Evolutionary conservation across 163 green algal genomes (phyloP), one percentile per base, ranked within the genome.

Genomic region (Volvox carteri): DNA sequence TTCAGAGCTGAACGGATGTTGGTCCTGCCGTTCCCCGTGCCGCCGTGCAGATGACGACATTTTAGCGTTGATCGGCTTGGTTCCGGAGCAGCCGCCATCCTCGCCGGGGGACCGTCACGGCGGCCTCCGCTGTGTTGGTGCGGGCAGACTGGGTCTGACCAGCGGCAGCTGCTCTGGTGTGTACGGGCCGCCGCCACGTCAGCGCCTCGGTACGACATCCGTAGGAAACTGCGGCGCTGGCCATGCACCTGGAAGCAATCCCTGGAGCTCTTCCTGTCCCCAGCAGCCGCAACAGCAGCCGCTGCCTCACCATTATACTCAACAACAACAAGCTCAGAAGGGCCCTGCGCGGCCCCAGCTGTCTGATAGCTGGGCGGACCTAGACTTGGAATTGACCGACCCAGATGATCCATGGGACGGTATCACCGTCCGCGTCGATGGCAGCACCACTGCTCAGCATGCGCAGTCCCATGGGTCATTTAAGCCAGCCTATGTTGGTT

Each of bases 1-100:
- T n/a, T n/a, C n/a, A n/a, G n/a, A n/a, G n/a, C n/a, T n/a, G n/a
- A n/a, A n/a, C n/a, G n/a, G n/a, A n/a, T n/a, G n/a, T n/a, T n/a
- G n/a, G n/a, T n/a, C n/a, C n/a, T n/a, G n/a, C n/a, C n/a, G n/a
- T n/a, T n/a, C n/a, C n/a, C n/a, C n/a, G n/a, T n/a, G n/a, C n/a
- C n/a, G n/a, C n/a, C n/a, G n/a, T 7, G 33, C 62, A 87, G 81
- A 87, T 44, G 81, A 80, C 9, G 81, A 87, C 44, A 87, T 87
- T 50, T 68, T 87, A 9, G 81, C 65, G 3, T 56, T 87, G 23
- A 56, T 87, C 30, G 81, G 81, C 16, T 28, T 87, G 3, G 79
- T 4, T 65, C 54, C 54, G 54, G 37, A 37, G 4, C 14, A 46
- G 16, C 68, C 5, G 4, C 35, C 68, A 50, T n/a, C n/a, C n/a